Percentiles rank a stretch among this genome's conserved stretches.
Evolutionary conservation across 2,329 filamentous ascomycete genomes (phyloP).

Genomic region (Aureobasidium sp.): DNA sequence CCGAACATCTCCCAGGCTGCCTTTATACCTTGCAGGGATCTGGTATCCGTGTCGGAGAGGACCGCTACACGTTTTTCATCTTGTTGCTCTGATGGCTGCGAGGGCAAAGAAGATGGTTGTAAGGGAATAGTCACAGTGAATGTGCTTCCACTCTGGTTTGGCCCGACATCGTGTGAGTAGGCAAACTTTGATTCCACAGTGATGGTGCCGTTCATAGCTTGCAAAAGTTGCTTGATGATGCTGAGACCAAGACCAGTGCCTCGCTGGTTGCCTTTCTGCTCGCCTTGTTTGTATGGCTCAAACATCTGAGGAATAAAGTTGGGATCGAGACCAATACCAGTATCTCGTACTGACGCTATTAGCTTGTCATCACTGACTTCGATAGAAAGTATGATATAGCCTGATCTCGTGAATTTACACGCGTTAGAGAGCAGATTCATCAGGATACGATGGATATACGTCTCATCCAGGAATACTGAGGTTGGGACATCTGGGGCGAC

Average conservation of each 20-base stretch:
- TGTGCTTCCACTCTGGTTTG: slow-evolving; percentile 14
- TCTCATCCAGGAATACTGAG: slow-evolving; percentile 31
- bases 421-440: slow-evolving; percentile 33
- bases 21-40: neutral
- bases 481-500: slow-evolving; percentile 28
- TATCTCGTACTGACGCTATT: slow-evolving; percentile 58
- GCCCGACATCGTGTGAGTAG: slow-evolving; percentile 5
- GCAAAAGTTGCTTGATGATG: slow-evolving; percentile 41
- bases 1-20: slow-evolving; percentile 9
- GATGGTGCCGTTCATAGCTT: slow-evolving; percentile 17
- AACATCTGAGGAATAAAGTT: slow-evolving; percentile 72
- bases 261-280: slow-evolving; percentile 43
- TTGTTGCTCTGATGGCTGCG: neutral
- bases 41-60: neutral
- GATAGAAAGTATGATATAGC: slow-evolving; percentile 56
- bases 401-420: slow-evolving; percentile 35
- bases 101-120: slow-evolving; percentile 1
- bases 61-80: neutral
- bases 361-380: slow-evolving; percentile 7
- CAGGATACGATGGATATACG: slow-evolving; percentile 31
- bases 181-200: slow-evolving; percentile 11
- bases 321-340: slow-evolving; percentile 69
- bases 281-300: slow-evolving; percentile 75
- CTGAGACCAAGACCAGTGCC: slow-evolving; percentile 79
- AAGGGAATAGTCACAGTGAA: slow-evolving; percentile 16